Base-by-base conservation (phyloP, 306 rosid species). In the Cucumis melo region DNA sequence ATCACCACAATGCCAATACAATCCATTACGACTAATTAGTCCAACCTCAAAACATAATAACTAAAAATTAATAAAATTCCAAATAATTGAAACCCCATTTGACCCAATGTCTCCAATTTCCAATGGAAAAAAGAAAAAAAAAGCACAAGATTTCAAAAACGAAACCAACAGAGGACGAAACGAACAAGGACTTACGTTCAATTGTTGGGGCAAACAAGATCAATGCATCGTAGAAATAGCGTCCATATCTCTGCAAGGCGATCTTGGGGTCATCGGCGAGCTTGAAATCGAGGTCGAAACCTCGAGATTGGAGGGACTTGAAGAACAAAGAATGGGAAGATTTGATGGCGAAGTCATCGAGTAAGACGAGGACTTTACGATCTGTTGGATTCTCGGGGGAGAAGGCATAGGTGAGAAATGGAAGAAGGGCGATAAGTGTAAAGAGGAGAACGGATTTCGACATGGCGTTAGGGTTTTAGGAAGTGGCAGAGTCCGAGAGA, bases 181-280 rank as follows among this genome's bases (percentile, higher is more conserved):
- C 19, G 29, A 1, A 44, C 1, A 2, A 55, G 76, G 75, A 66
- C 95, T 81, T 82, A 94, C 99, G 95, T 51, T 94, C 96, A 27
- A 85, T 80, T 12, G 99, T 78, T n/a, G 99, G 99, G 79, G 87
- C 86, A 71, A 94, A 88, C 54, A 94, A 81, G 68, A 94, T 83
- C 58, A 94, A 79, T 12, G 89, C 99, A 59, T 94, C 99, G 54
- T 89, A 94, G 56, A 85, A 83, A 74, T 92, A 94, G 84, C 88
- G 93, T 84, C 96, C 97, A 53, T 92, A 90, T 79, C 99, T 73
- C 86, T 94, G 97, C 36, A 92, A 84, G 1, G 87, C 68, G 32
- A 91, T 89, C 78, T 90, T 88, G 75, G 96, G 97, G 56, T 94
- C 96, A 10, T 90, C 96, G 15, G 99, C 97, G 78, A 94, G 96